phyloP scores from a whole-genome alignment of 495 filamentous ascomycete genomes.

The Penicillium bovifimosum region DNA sequence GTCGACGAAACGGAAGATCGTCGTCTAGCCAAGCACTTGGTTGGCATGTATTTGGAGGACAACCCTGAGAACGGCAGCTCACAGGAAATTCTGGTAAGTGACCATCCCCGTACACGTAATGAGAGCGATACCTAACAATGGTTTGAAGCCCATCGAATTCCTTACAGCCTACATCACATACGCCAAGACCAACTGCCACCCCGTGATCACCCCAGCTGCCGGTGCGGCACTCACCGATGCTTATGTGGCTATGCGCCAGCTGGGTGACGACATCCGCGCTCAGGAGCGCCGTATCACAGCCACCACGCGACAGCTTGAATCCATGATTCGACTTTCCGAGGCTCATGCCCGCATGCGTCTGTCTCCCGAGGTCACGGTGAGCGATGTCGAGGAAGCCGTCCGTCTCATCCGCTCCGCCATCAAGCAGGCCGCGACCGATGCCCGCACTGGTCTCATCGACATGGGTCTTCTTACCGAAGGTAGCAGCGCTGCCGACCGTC shows the following conservation, averaged over 20 bases:
- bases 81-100: conserved; percentile 72
- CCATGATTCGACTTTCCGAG: conserved; percentile 93
- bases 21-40: conserved; percentile 81
- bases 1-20: conserved; percentile 86
- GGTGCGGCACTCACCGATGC: conserved; percentile 72
- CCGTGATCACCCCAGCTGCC: conserved; percentile 69
- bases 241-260: conserved; percentile 93
- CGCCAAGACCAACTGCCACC: conserved; percentile 81
- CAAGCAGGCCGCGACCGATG: conserved; percentile 92
- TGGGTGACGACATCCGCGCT: conserved; percentile 91
- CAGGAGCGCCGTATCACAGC: conserved; percentile 95
- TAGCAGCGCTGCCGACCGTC: conserved; percentile 75
- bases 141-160: conserved; percentile 76
- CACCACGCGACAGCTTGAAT: conserved; percentile 91
- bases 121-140: conserved; percentile 8
- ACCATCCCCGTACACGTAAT: background rate
- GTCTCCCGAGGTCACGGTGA: conserved; percentile 63
- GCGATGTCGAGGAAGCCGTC: conserved; percentile 86
- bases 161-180: conserved; percentile 97
- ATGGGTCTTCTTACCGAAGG: conserved; percentile 94
- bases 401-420: conserved; percentile 90
- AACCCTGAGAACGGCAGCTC: conserved; percentile 76
- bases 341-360: conserved; percentile 98
- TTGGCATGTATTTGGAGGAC: conserved; percentile 97
- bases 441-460: conserved; percentile 87